phyloP scores from a whole-genome alignment of 1,284 basidiomycete genomes.

The Sporisorium graminicola region DNA sequence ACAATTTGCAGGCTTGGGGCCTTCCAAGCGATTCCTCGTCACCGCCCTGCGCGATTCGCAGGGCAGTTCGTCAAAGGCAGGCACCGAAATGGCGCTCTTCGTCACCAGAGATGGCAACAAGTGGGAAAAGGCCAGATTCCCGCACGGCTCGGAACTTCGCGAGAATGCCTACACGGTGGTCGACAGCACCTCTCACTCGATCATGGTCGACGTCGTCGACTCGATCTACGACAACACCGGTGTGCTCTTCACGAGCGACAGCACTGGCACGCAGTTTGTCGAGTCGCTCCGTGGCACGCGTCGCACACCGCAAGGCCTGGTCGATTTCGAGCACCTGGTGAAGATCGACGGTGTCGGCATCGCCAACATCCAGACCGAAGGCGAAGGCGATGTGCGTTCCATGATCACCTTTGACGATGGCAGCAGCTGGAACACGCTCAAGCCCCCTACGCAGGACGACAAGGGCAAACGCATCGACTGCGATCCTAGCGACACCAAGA shows the following conservation, averaged over 20 bases:
- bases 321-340: constrained; percentile 91
- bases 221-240: constrained; percentile 77
- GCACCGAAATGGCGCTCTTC: constrained; percentile 64
- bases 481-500: constrained; percentile 74
- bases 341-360: constrained; percentile 94
- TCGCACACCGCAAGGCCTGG: constrained; percentile 85
- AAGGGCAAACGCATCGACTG: constrained; percentile 78
- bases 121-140: constrained; percentile 74
- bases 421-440: constrained; percentile 81
- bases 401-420: constrained; percentile 93
- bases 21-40: constrained; percentile 61
- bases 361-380: constrained; percentile 83
- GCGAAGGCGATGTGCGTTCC: constrained; percentile 78
- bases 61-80: constrained; percentile 28
- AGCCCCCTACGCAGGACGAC: constrained; percentile 76
- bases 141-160: constrained; percentile 82
- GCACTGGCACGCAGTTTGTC: constrained; percentile 94
- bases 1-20: constrained; percentile 64
- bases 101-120: constrained; percentile 60
- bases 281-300: constrained; percentile 90
- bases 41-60: constrained; percentile 61
- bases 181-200: constrained; percentile 89
- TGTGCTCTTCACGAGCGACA: constrained; percentile 92
- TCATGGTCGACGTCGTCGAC: constrained; percentile 85
- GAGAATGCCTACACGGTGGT: constrained; percentile 97